Conservation (phyloP, 805 yeast species). For the Pichia sporocuriosa region DNA sequence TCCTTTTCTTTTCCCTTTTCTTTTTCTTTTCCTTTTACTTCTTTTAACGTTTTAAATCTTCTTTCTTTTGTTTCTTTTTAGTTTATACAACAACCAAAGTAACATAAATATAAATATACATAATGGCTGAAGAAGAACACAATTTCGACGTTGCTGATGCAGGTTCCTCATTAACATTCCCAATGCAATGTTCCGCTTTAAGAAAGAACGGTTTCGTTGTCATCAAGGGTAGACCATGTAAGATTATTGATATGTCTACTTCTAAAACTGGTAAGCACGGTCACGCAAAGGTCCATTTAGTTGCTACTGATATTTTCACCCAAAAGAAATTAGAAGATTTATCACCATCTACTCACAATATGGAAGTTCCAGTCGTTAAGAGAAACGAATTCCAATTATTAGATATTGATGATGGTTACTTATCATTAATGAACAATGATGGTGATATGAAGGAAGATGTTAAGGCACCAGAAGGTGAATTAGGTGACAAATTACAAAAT, state of each 20-base stretch:
- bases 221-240: constrained; percentile 99
- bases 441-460: constrained; percentile 99
- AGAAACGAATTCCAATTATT: constrained; percentile 96
- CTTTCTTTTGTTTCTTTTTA: background rate
- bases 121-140: constrained; percentile 48
- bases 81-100: background rate
- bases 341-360: constrained; percentile 99
- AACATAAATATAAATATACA: constrained; percentile 7
- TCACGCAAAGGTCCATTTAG: constrained; percentile 99
- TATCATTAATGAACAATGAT: constrained; percentile 91
- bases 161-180: constrained; percentile 97
- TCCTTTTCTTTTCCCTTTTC: background rate
- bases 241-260: constrained; percentile 99
- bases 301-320: constrained; percentile 98
- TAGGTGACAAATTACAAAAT: constrained; percentile 86
- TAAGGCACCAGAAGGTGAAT: constrained; percentile 95
- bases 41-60: background rate
- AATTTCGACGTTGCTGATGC: constrained; percentile 97
- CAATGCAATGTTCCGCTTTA: constrained; percentile 99
- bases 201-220: constrained; percentile 99
- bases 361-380: constrained; percentile 97
- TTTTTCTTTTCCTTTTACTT: background rate
- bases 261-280: constrained; percentile 99
- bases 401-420: constrained; percentile 97
- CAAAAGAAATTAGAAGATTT: constrained; percentile 99